Evolutionary conservation across 2,329 filamentous ascomycete species (phyloP).

Genomic region (Colletotrichum camelliae): DNA sequence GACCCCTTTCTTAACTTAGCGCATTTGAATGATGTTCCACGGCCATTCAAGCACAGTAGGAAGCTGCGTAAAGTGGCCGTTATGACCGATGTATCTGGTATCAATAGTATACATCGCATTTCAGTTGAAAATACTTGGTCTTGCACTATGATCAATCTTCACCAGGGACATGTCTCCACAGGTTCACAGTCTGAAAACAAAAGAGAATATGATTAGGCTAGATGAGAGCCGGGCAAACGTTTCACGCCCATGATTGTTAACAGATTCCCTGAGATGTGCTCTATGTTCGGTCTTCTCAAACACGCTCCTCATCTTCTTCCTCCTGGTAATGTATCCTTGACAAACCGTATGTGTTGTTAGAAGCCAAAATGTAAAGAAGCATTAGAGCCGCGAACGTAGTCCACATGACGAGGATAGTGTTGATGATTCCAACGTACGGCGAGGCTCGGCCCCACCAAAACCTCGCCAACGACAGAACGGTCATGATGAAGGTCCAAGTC

Average conservation of each 20-base stretch:
- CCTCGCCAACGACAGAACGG: not conserved
- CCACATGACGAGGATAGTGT: conserved; percentile 28
- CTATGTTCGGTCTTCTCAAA: not conserved
- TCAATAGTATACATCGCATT: not conserved
- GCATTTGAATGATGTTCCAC: not conserved
- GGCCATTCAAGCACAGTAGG: rapidly evolving
- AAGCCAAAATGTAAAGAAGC: conserved; percentile 31
- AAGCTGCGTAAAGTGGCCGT: not conserved
- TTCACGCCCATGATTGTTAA: rapidly evolving
- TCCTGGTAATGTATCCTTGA: conserved; percentile 25
- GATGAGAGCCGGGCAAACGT: rapidly evolving
- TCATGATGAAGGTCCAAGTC: conserved; percentile 25
- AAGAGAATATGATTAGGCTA: rapidly evolving
- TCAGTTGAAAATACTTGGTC: not conserved
- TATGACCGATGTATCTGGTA: not conserved
- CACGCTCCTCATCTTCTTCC: not conserved
- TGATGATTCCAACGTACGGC: conserved; percentile 21
- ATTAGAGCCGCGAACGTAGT: conserved; percentile 27
- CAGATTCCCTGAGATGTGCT: rapidly evolving
- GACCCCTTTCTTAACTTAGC: not conserved
- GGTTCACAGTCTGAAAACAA: rapidly evolving
- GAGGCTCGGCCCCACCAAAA: not conserved
- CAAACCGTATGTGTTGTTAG: conserved; percentile 28
- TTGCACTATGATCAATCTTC: not conserved
- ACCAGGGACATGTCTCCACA: not conserved